A percentile compares a stretch with the other conserved stretches of the same genome.
These are phyloP conservation scores for Rhodotorula sp. DNA, from an alignment of 1,284 basidiomycete species.

Conservation along the genomic window DNA sequence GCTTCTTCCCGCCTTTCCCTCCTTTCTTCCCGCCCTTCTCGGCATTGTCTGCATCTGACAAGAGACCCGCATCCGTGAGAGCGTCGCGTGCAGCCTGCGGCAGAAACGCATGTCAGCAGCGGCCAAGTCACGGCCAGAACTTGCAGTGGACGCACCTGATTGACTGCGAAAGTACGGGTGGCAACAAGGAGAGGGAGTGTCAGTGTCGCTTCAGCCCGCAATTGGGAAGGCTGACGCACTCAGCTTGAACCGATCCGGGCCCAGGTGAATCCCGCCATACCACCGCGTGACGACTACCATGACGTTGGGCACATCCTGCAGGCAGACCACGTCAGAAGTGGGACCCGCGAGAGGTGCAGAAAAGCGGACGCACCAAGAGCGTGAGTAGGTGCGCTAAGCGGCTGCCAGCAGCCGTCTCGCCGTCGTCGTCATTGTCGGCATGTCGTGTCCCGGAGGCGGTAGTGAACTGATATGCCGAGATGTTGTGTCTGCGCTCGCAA, in stretches of 20 bases:
- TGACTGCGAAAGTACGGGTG: background rate
- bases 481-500: constrained; percentile 30
- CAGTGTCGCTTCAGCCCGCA: background rate
- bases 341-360: background rate
- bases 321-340: background rate
- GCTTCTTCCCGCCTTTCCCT: constrained; percentile 4
- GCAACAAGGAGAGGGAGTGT: too few species aligned
- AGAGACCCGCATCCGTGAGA: background rate
- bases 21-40: constrained; percentile 5
- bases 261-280: constrained; percentile 45
- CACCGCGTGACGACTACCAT: constrained; percentile 69
- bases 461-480: constrained; percentile 33
- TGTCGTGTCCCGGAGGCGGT: constrained; percentile 17
- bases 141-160: constrained; percentile 45
- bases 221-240: background rate
- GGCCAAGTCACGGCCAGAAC: too few species aligned
- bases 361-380: constrained; percentile 64
- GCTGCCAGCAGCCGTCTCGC: constrained; percentile 84
- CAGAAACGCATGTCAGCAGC: background rate
- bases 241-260: constrained; percentile 80
- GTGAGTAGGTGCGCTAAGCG: constrained; percentile 83
- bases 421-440: constrained; percentile 84
- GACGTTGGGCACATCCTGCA: constrained; percentile 58
- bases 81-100: constrained; percentile 13
- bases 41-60: background rate